Conservation (phyloP, 139 green algal genomes). For the Chlamydomonas asymmetrica region DNA sequence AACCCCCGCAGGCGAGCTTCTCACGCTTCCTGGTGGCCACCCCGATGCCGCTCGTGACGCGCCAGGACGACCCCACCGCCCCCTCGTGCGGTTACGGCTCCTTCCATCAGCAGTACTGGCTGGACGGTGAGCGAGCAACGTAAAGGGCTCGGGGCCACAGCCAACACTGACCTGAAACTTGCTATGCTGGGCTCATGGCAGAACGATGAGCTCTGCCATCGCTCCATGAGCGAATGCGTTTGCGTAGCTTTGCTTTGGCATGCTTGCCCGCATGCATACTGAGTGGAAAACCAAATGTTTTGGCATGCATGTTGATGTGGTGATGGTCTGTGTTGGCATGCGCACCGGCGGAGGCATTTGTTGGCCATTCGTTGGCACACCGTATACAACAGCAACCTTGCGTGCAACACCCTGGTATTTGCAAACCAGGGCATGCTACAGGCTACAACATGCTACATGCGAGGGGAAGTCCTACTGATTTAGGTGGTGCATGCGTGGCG, state of each 20-base stretch:
- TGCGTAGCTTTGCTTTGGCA: too few relatives aligned
- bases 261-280: too few relatives aligned
- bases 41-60: constrained; percentile 15
- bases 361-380: neutral
- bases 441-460: neutral
- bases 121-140: constrained; percentile 74
- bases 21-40: constrained; percentile 40
- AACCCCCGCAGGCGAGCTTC: neutral
- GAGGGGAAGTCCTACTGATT: neutral
- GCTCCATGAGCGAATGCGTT: too few relatives aligned
- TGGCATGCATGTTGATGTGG: too few relatives aligned
- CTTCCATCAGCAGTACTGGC: constrained; percentile 96
- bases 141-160: too few relatives aligned
- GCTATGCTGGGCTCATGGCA: too few relatives aligned
- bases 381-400: neutral
- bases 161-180: too few relatives aligned
- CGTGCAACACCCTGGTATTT: neutral
- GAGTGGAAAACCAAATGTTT: too few relatives aligned
- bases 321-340: too few relatives aligned
- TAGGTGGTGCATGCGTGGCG: neutral
- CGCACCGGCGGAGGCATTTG: too few relatives aligned
- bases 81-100: constrained; percentile 72
- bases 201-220: too few relatives aligned
- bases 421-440: too few relatives aligned
- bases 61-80: constrained; percentile 11